These are phyloP conservation scores for Pleurotus tuoliensis DNA, from an alignment of 768 basidiomycete genomes.

Conservation along the genomic window DNA sequence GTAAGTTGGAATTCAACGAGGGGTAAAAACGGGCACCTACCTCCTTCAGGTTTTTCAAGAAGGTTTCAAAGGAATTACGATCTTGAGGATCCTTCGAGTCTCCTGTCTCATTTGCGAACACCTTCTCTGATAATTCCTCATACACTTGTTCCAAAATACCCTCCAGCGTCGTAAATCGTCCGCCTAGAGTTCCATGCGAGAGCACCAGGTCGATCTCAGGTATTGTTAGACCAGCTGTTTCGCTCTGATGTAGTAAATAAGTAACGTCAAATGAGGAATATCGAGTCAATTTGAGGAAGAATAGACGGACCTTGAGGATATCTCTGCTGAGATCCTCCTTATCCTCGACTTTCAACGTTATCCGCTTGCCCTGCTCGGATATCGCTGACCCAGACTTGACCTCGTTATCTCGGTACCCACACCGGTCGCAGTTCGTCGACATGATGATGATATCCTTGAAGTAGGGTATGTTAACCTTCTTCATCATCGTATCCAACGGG, in stretches of 20 bases:
- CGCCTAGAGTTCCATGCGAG: conserved; percentile 91
- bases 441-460: conserved; percentile 98
- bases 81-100: conserved; percentile 50
- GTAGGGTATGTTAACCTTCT: conserved; percentile 94
- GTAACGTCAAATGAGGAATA: neutral
- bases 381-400: conserved; percentile 93
- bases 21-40: conserved; percentile 32
- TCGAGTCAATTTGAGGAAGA: neutral
- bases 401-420: conserved; percentile 97
- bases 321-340: conserved; percentile 90
- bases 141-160: conserved; percentile 93
- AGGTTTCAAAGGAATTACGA: conserved; percentile 54
- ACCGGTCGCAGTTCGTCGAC: conserved; percentile 94
- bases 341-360: conserved; percentile 88
- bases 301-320: conserved; percentile 74
- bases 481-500: conserved; percentile 84
- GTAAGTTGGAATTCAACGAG: neutral
- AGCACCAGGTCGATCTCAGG: conserved; percentile 94
- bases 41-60: conserved; percentile 73
- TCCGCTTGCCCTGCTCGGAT: conserved; percentile 80
- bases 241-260: conserved; percentile 53
- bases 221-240: conserved; percentile 84
- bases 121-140: conserved; percentile 90
- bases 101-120: conserved; percentile 55
- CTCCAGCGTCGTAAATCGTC: conserved; percentile 96